Base-by-base conservation (phyloP, 1,284 basidiomycete species). In the Athelia sp. region DNA sequence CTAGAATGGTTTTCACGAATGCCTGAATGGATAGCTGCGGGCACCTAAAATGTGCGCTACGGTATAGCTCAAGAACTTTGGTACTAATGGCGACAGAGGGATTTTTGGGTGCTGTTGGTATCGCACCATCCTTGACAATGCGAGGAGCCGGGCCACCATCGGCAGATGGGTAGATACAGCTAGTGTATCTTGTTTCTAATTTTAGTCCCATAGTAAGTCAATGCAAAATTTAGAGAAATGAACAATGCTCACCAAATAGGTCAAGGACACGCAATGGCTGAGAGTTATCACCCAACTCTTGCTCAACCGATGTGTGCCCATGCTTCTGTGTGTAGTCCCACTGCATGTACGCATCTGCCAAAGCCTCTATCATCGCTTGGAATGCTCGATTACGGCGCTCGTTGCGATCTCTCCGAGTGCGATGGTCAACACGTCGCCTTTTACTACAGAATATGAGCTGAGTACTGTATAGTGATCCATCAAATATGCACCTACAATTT, bases 11-110 rank as follows among this genome's bases (percentile, higher is more conserved):
- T 43, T 54, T 55, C 9, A 53, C 43, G 18, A 47, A 53, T n/a
- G 49, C 52, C 43, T 57, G 54, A 15, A 57, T 52, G 8, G 52
- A 53, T 21, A 55, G 47, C 19, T 54, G 54, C 10, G 54, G 56
- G 22, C n/a, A 21, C 3, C 26, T 40, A 9, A 45, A 35, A 21
- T 46, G 50, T 9, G 52, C 42, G 3, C 43, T 2, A 1, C 35
- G 46, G 32, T 50, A 55, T 1, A 53, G 19, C n/a, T 57, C 52
- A 4, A 57, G 50, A 13, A 43, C 43, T n/a, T 47, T 22, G 21
- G 47, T 35, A 8, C 45, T 53, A 17, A 53, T 49, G 6, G 17
- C 49, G 14, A 38, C 43, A 29, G 46, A 15, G 14, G 52, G 52
- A 4, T 42, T 18, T 3, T 47, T 45, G 0, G 46, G 50, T 15